Percentiles rank a stretch among this genome's conserved stretches.
These are phyloP conservation scores for Hibiscus syriacus DNA, from an alignment of 345 rosid species.

Conservation along the genomic window DNA sequence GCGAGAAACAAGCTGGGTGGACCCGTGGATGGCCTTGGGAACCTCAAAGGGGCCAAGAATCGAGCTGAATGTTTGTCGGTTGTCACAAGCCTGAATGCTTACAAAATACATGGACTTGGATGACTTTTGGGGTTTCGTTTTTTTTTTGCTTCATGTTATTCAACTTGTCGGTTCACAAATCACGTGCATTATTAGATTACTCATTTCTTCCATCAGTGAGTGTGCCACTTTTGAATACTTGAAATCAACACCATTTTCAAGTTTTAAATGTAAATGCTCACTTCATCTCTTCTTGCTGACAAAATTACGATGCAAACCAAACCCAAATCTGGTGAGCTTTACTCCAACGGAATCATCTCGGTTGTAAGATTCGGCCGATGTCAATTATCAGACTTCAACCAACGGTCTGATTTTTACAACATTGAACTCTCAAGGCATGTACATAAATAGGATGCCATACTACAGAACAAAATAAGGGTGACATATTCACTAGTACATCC, in stretches of 20 bases:
- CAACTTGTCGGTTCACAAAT: not conserved
- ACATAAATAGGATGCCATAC: too few species aligned
- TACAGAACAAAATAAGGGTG: too few species aligned
- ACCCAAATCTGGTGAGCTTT: not conserved
- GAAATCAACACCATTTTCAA: not conserved
- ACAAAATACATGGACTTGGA: not conserved
- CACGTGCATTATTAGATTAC: not conserved
- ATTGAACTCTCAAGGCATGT: too few species aligned
- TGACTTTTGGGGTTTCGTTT: not conserved
- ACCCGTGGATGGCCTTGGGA: not conserved
- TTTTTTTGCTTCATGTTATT: not conserved
- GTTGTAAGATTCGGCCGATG: too few species aligned
- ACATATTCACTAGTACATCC: too few species aligned
- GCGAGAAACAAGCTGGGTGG: not conserved
- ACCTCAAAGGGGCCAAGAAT: constrained; percentile 13
- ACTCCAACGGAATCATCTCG: not conserved
- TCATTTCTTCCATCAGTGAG: not conserved
- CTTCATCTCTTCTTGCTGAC: not conserved
- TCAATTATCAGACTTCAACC: too few species aligned
- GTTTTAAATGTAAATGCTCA: not conserved
- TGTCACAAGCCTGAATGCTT: not conserved
- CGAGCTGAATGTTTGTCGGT: constrained; percentile 42
- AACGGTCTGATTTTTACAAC: too few species aligned
- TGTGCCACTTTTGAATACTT: not conserved
- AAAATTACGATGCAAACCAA: not conserved